Percentiles rank a stretch among this genome's conserved stretches.
phyloP scores from a whole-genome alignment of 1,284 basidiomycete genomes.

The Pseudozyma hubeiensis region DNA sequence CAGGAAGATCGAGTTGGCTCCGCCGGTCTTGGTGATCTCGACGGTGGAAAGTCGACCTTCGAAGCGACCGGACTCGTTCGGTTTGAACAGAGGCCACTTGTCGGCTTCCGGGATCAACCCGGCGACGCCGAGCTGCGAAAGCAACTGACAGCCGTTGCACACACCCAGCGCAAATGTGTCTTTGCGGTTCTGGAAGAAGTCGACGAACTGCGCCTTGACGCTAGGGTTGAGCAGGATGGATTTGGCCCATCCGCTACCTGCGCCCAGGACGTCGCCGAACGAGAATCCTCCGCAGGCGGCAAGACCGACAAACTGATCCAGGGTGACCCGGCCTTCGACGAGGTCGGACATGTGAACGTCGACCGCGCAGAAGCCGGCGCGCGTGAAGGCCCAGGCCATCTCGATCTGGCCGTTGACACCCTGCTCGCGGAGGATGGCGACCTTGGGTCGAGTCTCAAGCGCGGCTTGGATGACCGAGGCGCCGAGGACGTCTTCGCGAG shows the following conservation, averaged over 20 bases:
- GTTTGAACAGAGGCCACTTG: conserved; percentile 90
- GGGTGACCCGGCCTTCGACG: conserved; percentile 77
- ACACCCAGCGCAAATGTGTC: conserved; percentile 92
- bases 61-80: conserved; percentile 88
- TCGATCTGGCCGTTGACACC: conserved; percentile 98
- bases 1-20: conserved; percentile 80
- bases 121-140: conserved; percentile 79
- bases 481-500: conserved; percentile 56
- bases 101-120: conserved; percentile 85
- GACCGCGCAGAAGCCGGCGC: conserved; percentile 90
- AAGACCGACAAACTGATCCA: conserved; percentile 83
- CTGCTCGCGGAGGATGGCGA: conserved; percentile 96
- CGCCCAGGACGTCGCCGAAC: conserved; percentile 97
- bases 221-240: conserved; percentile 84
- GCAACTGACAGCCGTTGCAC: conserved; percentile 98
- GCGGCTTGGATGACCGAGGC: conserved; percentile 19
- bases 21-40: conserved; percentile 74
- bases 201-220: conserved; percentile 80
- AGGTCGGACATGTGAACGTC: conserved; percentile 99
- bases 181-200: conserved; percentile 80
- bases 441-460: conserved; percentile 77
- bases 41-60: conserved; percentile 87
- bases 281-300: conserved; percentile 98
- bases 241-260: conserved; percentile 97
- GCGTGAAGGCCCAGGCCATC: conserved; percentile 97